Percentiles rank a stretch among this genome's conserved stretches.
These are phyloP conservation scores for Coccomyxa subellipsoidea DNA, from an alignment of 163 green algal genomes.

Conservation along the genomic window DNA sequence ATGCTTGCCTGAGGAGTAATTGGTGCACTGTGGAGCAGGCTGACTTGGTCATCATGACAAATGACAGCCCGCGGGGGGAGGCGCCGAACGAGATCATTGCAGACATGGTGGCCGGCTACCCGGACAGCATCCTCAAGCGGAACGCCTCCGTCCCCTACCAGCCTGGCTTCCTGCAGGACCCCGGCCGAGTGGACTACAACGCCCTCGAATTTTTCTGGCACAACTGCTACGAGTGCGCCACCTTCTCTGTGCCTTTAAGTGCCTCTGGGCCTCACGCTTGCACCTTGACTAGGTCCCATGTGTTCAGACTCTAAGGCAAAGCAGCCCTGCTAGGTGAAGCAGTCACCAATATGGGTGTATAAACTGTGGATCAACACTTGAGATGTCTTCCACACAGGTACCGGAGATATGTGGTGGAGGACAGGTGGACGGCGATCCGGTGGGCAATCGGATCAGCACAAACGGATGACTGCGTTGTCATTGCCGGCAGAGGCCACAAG, in stretches of 20 bases:
- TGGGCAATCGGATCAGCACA: conserved; percentile 86
- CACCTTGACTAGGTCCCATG: too few relatives aligned
- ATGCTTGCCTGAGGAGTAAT: neutral
- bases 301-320: too few relatives aligned
- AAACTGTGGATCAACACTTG: too few relatives aligned
- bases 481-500: conserved; percentile 82
- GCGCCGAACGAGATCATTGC: conserved; percentile 62
- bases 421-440: conserved; percentile 90
- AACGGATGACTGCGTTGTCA: conserved; percentile 83
- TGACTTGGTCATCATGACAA: conserved; percentile 94
- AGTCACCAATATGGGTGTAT: too few relatives aligned
- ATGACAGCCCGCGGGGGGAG: conserved; percentile 79
- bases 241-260: neutral
- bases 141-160: conserved; percentile 23
- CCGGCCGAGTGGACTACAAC: conserved; percentile 42
- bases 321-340: too few relatives aligned
- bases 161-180: conserved; percentile 61
- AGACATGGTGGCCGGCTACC: conserved; percentile 86
- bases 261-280: too few relatives aligned
- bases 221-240: conserved; percentile 12
- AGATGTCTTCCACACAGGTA: conserved; percentile 16
- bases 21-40: conserved; percentile 40
- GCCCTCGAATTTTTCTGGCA: conserved; percentile 21
- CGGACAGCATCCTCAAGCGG: conserved; percentile 58
- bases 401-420: conserved; percentile 81